These are phyloP conservation scores for Paramyrothecium roridum DNA, from an alignment of 2,329 filamentous ascomycete genomes.

Conservation along the genomic window DNA sequence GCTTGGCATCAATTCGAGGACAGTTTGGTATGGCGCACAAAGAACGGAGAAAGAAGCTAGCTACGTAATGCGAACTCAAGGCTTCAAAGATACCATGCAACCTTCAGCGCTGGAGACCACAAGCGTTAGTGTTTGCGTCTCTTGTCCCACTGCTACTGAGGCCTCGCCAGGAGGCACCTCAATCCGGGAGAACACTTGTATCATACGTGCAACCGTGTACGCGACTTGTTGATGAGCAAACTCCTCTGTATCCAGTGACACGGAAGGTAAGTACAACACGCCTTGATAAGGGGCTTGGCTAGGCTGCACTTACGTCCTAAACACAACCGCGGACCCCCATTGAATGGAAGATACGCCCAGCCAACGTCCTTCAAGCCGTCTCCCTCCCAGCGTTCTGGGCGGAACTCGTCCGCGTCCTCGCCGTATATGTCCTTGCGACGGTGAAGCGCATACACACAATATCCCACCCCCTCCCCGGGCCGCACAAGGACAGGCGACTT, in stretches of 20 bases:
- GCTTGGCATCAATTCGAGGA: too few species aligned
- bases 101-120: conserved; percentile 9
- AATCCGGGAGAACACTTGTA: conserved; percentile 10
- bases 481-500: conserved; percentile 24
- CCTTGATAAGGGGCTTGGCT: too few species aligned
- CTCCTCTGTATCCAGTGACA: too few species aligned
- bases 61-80: too few species aligned
- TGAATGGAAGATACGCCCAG: conserved; percentile 33
- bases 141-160: conserved; percentile 11
- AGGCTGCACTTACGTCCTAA: conserved; percentile 20
- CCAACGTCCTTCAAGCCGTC: conserved; percentile 17
- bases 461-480: conserved; percentile 22
- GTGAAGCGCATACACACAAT: conserved; percentile 25
- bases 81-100: too few species aligned
- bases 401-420: conserved; percentile 28
- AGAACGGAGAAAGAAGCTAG: too few species aligned
- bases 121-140: conserved; percentile 16
- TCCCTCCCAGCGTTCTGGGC: conserved; percentile 33
- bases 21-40: too few species aligned
- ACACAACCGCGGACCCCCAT: conserved; percentile 31
- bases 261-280: too few species aligned
- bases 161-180: conserved; percentile 11
- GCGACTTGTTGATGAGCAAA: conserved; percentile 21
- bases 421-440: conserved; percentile 31
- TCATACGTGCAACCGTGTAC: conserved; percentile 10